Base-by-base conservation (phyloP, 2,329 filamentous ascomycete species). In the Didymella sp. region DNA sequence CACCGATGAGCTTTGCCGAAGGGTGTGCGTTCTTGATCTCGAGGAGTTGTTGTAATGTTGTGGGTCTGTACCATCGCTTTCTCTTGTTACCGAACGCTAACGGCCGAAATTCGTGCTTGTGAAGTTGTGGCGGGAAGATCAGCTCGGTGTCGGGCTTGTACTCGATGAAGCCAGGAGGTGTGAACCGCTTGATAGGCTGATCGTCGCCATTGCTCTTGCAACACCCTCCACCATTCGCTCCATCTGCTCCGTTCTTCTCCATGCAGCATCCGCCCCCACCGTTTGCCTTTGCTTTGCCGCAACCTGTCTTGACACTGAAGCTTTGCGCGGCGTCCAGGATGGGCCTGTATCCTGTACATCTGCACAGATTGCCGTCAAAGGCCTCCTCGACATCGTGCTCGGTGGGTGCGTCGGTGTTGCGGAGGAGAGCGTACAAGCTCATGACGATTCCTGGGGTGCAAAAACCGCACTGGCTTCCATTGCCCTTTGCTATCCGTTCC, bases 401-500 rank as follows among this genome's bases (percentile, higher is more conserved):
- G 2, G 87, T 88, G 0, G 94, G 93, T 19, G 83, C 82, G 4
- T 87, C 82, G 64, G 93, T 90, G 71, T 98, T 98, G 58, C 95
- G 85, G 28, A 99, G 82, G 41, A 98, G 82, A 6, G 95, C 95
- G 76, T 99, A 99, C 53, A 98, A 78, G 74, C 93, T 97, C 87
- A 98, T 98, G 61, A 98, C 93, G 69, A 99, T 98, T 2, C 95
- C 95, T 4, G 95, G 95, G 0, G 95, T 98, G 72, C 95, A 99
- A 78, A 99, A 99, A 1, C 93, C 88, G 75, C 88, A 99, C 76
- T 99, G 94, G 66, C 91, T 96, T 45, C 95, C 95, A 78, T 96
- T 95, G 28, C 89, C 86, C 77, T 90, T 90, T 17, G 95, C 94
- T 68, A 99, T 90, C 44, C 95, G 85, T 79, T 98, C 92, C 74